These are phyloP conservation scores for Erythrophleum ivorense DNA, from an alignment of 331 rosid genomes.

Conservation along the genomic window DNA sequence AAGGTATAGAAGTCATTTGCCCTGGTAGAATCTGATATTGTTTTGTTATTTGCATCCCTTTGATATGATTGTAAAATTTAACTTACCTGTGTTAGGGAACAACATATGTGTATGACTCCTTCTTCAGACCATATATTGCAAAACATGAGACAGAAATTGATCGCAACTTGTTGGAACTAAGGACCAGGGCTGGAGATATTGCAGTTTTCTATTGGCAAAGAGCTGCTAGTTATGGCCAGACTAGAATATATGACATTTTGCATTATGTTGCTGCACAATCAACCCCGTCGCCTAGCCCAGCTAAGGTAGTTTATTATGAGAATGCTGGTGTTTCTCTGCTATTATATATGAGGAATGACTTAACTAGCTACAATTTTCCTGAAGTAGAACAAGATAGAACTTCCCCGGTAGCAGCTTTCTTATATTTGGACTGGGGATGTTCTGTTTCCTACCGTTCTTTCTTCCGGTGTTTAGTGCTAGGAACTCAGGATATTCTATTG, in stretches of 20 bases:
- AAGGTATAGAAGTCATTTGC: constrained; percentile 55
- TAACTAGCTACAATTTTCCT: constrained; percentile 17
- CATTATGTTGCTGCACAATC: constrained; percentile 94
- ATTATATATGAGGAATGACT: constrained; percentile 9
- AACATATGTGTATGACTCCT: constrained; percentile 90
- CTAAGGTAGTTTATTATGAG: constrained; percentile 63
- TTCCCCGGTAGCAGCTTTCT: not conserved
- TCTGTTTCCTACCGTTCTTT: not conserved
- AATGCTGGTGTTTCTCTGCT: constrained; percentile 12
- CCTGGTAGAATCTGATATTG: constrained; percentile 24
- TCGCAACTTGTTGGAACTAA: constrained; percentile 83
- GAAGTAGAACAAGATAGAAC: not conserved
- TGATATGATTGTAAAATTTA: constrained; percentile 22
- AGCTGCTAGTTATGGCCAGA: constrained; percentile 91
- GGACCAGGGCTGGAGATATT: constrained; percentile 90
- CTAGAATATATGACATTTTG: constrained; percentile 82
- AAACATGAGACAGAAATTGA: constrained; percentile 99
- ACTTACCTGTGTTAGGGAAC: constrained; percentile 72
- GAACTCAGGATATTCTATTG: not conserved
- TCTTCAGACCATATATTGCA: constrained; percentile 91
- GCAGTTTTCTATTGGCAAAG: constrained; percentile 86
- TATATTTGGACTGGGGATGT: not conserved
- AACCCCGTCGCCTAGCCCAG: constrained; percentile 72
- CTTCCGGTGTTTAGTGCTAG: not conserved
- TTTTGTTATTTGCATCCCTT: constrained; percentile 23